phyloP scores from a whole-genome alignment of 352 stramenopile genomes.

The Phytophthora gonapodyides region DNA sequence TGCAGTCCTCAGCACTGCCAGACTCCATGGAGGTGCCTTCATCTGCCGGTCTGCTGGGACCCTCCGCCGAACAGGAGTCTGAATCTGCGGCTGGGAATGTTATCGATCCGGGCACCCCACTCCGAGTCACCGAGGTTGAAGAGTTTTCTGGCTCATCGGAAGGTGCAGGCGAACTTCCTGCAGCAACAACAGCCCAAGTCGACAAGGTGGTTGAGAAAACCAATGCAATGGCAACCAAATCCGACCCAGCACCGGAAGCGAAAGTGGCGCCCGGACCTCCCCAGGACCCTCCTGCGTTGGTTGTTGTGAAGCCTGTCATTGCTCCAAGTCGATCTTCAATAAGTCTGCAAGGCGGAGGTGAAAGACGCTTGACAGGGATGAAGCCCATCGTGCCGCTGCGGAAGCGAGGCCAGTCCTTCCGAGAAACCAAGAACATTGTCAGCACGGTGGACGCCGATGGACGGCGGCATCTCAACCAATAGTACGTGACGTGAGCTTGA shows the following conservation, averaged over 20 bases:
- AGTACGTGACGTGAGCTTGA: conserved; percentile 49
- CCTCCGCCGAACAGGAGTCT: not conserved
- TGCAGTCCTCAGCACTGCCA: not conserved
- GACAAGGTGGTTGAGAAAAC: not conserved
- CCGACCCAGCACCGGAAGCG: not conserved
- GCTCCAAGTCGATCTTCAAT: conserved; percentile 14
- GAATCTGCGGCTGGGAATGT: not conserved
- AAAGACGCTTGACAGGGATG: conserved; percentile 50
- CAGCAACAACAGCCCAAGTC: not conserved
- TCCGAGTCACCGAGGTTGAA: conserved; percentile 1
- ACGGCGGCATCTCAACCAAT: conserved; percentile 71
- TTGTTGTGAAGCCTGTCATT: conserved; percentile 26
- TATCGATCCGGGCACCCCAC: not conserved
- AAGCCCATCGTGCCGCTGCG: conserved; percentile 62
- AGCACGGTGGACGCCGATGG: conserved; percentile 57
- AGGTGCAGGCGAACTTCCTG: not conserved
- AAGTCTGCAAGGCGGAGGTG: conserved; percentile 25
- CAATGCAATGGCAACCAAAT: not conserved
- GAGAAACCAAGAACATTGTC: conserved; percentile 63
- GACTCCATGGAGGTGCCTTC: conserved; percentile 14
- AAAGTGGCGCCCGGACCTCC: not conserved
- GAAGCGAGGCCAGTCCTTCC: conserved; percentile 72
- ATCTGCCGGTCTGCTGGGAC: not conserved
- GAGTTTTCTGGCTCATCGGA: conserved; percentile 6
- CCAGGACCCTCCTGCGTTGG: conserved; percentile 18